Evolutionary conservation across 139 green algal genomes (phyloP), one percentile per base, ranked within the genome.

Genomic region (Auxenochlorella protothecoides): DNA sequence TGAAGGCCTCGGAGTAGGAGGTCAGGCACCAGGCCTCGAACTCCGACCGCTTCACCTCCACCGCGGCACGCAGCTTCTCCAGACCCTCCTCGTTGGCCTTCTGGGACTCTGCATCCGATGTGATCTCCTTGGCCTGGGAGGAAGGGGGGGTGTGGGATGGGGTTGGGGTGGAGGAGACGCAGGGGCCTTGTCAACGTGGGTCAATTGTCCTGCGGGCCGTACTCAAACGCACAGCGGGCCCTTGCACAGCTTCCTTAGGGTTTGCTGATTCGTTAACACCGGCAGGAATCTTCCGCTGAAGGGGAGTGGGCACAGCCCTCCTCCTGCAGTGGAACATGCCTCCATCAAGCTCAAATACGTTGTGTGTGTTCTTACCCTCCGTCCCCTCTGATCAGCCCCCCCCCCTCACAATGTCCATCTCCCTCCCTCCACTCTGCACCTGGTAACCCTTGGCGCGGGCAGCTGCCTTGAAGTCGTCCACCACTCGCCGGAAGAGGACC

Each of bases 401-500:
- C 55, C 44, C 9, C 2, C 3, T 71, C 65, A n/a, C 73, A 44
- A 44, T 44, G 0, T 44, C 27, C 27, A 44, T 44, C 27, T 1
- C 1, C 27, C 27, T 44, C 27, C 27, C 27, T 44, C 27, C 55
- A 3, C 8, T 4, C 3, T 62, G 3, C 56, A 90, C 94, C 86
- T 97, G 92, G 78, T 92, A 97, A 10, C 89, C 89, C 53, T 90
- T 90, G 13, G 80, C 68, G 6, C 94, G 81, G 0, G 88, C 90
- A 27, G 84, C 80, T n/a, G 77, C 76, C 75, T 96, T 98, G 86
- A 99, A 99, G 66, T 90, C 88, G 78, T 99, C 95, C 5, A 87
- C 79, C 9, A 96, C 85, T 14, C 90, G 83, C 57, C 80, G 79
- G 79, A 99, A 99, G 4, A 99, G 79, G 2, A 92, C 81, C 2